Base-by-base conservation (phyloP, 306 rosid genomes). In the Lathyrus aphaca region DNA sequence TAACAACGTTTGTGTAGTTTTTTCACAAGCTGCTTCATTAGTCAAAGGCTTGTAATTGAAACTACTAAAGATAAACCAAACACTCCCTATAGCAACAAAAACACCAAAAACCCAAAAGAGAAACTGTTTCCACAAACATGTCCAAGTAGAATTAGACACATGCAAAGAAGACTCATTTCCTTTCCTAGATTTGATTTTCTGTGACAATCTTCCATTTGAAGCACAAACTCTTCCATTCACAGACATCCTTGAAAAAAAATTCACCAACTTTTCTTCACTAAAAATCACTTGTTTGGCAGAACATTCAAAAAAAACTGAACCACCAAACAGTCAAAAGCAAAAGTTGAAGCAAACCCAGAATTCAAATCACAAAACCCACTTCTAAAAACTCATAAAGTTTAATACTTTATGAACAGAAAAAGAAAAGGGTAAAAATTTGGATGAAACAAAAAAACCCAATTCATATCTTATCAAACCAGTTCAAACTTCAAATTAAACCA, bases 211-310 rank as follows among this genome's bases (percentile, higher is more conserved):
- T 10, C 92, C 96, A 82, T 85, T 88, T 46, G 82, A 80, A 55
- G 86, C 80, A 69, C 87, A 78, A 48, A 82, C 51, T 75, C 81
- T 79, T 77, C 87, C 75, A 86, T 82, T 88, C 62, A 83, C 83
- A 72, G 95, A 86, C 98, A 93, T 90, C 60, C 38, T 83, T 15
- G 63, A 69, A 74, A 75, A 69, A 74, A 75, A 77, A 79, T 39
- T 82, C 79, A 83, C 76, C 63, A 74, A 45, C 49, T 29, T 57
- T 56, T 43, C 83, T 74, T 78, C 77, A 77, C 63, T 53, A 58
- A 66, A 53, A 19, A 1, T 39, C 78, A 77, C 72, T 65, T 51
- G 74, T 74, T 72, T 80, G 70, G 79, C 40, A 82, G 82, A 74
- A 71, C 81, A 79, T 56, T 67, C 77, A 79, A 74, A 78, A 78